These are phyloP conservation scores for Colletotrichum acutatum DNA, from an alignment of 2,329 filamentous ascomycete genomes.

Conservation along the genomic window DNA sequence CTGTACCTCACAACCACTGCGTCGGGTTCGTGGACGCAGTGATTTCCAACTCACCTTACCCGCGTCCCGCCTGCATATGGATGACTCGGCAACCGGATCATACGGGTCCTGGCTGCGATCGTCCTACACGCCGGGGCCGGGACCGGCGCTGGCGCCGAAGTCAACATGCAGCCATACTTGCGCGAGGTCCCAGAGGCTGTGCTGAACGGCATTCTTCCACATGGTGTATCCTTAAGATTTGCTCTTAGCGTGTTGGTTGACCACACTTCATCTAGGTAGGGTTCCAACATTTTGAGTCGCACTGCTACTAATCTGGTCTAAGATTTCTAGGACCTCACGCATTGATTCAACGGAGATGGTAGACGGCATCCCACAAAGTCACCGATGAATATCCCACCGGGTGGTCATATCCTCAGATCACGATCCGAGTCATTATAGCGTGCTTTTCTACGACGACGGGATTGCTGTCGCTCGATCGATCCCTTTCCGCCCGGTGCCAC, in stretches of 20 bases:
- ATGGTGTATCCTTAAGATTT: no score
- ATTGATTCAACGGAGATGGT: no score
- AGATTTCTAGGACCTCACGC: no score
- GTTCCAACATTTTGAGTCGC: no score
- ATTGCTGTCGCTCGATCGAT: background rate
- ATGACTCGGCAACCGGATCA: background rate
- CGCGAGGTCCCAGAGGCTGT: background rate
- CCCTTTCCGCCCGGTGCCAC: background rate
- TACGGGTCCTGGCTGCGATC: background rate
- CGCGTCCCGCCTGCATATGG: background rate
- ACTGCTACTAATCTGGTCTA: no score
- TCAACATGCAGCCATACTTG: background rate
- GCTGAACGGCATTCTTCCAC: background rate
- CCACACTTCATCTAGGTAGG: no score
- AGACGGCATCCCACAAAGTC: background rate
- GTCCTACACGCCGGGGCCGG: background rate
- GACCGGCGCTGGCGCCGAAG: no score
- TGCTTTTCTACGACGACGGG: background rate
- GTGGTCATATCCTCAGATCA: background rate
- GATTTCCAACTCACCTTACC: background rate
- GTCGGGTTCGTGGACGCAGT: background rate
- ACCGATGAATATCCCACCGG: background rate
- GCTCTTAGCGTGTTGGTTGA: no score
- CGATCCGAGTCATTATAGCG: background rate
- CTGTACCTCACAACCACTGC: background rate